Evolutionary conservation across 2,329 filamentous ascomycete genomes (phyloP).

Genomic region (Grosmannia serpens): DNA sequence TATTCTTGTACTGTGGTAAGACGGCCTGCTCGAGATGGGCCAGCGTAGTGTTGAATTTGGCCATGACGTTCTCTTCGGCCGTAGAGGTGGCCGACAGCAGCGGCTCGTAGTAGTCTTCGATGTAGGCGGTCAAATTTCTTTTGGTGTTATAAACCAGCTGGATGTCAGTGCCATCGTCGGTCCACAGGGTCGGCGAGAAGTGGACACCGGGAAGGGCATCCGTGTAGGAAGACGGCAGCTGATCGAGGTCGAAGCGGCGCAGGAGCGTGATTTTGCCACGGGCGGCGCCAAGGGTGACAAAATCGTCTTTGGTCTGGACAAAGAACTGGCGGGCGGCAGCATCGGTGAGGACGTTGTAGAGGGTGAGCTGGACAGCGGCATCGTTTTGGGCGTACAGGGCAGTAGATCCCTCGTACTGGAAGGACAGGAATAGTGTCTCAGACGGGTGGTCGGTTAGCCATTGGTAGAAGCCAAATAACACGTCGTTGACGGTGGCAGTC

Average conservation of each 20-base stretch:
- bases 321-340: conserved; percentile 27
- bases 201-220: conserved; percentile 31
- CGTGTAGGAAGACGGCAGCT: conserved; percentile 22
- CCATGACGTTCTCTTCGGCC: conserved; percentile 26
- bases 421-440: conserved; percentile 33
- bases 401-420: conserved; percentile 33
- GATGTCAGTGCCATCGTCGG: conserved; percentile 28
- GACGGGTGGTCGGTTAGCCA: conserved; percentile 35
- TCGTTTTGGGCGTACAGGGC: conserved; percentile 19
- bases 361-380: conserved; percentile 22
- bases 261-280: conserved; percentile 31
- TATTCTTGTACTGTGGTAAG: conserved; percentile 21
- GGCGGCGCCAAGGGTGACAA: conserved; percentile 33
- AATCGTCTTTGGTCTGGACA: conserved; percentile 35
- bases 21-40: conserved; percentile 27
- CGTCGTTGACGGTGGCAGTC: conserved; percentile 28
- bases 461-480: conserved; percentile 33
- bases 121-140: conserved; percentile 27
- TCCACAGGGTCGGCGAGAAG: conserved; percentile 31
- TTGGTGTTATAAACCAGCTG: conserved; percentile 28
- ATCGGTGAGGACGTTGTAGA: conserved; percentile 27
- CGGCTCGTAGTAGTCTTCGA: conserved; percentile 38
- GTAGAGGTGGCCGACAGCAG: conserved; percentile 10
- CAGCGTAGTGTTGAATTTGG: conserved; percentile 31
- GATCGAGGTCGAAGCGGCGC: conserved; percentile 32